phyloP scores from a whole-genome alignment of 192 early-diverging fungal species.

The Geranomyces michiganensis region DNA sequence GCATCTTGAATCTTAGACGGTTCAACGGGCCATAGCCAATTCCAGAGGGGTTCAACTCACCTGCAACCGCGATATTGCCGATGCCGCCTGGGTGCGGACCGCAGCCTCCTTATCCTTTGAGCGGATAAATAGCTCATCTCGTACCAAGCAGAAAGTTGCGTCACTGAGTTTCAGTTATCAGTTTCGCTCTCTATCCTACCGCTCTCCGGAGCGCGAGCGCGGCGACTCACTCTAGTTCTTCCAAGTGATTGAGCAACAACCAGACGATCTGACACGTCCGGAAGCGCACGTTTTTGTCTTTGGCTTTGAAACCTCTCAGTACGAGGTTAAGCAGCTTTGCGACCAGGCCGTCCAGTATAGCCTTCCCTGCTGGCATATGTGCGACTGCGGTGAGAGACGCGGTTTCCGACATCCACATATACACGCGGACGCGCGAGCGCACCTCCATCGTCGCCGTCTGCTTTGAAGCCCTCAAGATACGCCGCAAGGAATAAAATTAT shows the following conservation, averaged over 20 bases:
- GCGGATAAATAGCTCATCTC: conserved; percentile 68
- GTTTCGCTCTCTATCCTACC: too few relatives aligned
- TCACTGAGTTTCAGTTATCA: too few relatives aligned
- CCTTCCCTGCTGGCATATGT: not conserved
- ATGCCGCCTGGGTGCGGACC: conserved; percentile 77
- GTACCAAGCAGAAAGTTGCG: conserved; percentile 72
- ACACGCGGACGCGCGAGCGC: too few relatives aligned
- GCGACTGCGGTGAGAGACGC: too few relatives aligned
- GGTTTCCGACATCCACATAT: too few relatives aligned
- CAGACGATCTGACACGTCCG: conserved; percentile 79
- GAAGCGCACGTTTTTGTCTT: conserved; percentile 74
- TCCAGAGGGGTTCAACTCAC: too few relatives aligned
- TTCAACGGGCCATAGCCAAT: conserved; percentile 31
- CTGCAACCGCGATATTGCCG: conserved; percentile 76
- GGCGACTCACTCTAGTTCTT: conserved; percentile 71
- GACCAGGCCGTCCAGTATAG: conserved; percentile 46
- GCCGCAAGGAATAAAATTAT: conserved; percentile 73
- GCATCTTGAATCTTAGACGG: not conserved
- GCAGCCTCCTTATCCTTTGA: conserved; percentile 79
- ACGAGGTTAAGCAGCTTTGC: conserved; percentile 69
- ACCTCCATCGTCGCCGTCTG: not conserved
- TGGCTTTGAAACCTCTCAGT: conserved; percentile 76
- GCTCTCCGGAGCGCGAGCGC: not conserved
- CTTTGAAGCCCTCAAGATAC: conserved; percentile 66
- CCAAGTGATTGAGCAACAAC: conserved; percentile 69